Evolutionary conservation across 257 asterid species (phyloP).

Genomic region (Solanum paucissectum): DNA sequence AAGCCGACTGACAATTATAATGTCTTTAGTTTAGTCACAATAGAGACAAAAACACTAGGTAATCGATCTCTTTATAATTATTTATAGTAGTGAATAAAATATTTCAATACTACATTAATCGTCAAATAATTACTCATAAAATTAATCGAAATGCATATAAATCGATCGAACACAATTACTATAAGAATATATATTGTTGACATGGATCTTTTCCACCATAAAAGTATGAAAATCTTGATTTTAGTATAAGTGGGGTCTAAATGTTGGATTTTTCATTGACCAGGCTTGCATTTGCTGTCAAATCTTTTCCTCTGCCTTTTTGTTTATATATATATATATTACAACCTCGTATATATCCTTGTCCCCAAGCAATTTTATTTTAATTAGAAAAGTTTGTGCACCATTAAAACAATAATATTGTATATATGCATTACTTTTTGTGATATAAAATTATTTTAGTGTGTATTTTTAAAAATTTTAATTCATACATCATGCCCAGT

Average conservation of each 20-base stretch:
- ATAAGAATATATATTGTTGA: neutral
- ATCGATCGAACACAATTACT: neutral
- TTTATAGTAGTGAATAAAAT: neutral
- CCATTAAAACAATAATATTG: too few relatives aligned
- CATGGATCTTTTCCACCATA: neutral
- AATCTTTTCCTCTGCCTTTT: neutral
- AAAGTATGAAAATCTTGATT: neutral
- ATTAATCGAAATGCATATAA: neutral
- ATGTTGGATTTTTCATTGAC: conserved; percentile 7
- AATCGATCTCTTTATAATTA: neutral
- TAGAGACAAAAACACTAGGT: neutral
- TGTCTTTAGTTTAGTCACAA: neutral
- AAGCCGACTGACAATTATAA: neutral
- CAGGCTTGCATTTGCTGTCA: conserved; percentile 7
- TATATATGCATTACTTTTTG: neutral
- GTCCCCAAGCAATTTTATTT: neutral
- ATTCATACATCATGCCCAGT: neutral
- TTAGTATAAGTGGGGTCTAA: conserved; percentile 2
- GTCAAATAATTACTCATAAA: neutral
- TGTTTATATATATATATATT: too few relatives aligned
- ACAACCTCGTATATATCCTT: neutral
- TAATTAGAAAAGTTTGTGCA: neutral
- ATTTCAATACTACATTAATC: neutral
- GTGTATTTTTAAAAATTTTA: neutral
- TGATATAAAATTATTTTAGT: neutral